Base-by-base conservation (phyloP, 805 yeast species). In the Naumovozyma baii region DNA sequence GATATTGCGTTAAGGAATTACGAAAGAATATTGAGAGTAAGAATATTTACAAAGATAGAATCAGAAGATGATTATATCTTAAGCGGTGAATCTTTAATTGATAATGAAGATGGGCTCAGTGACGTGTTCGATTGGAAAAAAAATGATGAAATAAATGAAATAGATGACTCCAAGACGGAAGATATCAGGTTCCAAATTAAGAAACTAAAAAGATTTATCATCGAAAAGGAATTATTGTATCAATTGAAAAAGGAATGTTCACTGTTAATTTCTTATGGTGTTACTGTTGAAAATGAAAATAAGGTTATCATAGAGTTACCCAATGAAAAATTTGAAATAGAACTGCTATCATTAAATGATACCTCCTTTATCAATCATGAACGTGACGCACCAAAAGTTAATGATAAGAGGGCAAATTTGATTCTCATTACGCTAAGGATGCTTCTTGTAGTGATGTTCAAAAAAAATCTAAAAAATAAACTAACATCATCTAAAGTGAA, bases 201-300 rank as follows among this genome's bases (percentile, higher is more conserved):
- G 29, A 73, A 64, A 37, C 87, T 94, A 0, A 70, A 96, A 35
- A 78, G 73, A 46, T 74, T 76, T 43, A 67, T 88, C 5, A 90
- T 90, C 63, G 97, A 90, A 54, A 92, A 84, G 52, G 97, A 90
- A 58, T 67, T 90, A 39, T 85, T 85, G 64, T 76, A 74, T 58
- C 87, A 80, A 49, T 61, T 90, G 40, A 69, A 79, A 18, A 74
- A 78, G 46, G 98, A 90, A 59, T 85, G 94, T 1, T 71, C 80
- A 22, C 56, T 69, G 4, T 64, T 90, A 42, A 71, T 80, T 8
- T 75, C 86, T 15, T 76, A 78, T 47, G 80, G 82, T 39, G 90
- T 85, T 3, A 68, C 70, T 13, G 71, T 79, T 14, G 77, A 82
- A 22, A 72, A 71, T 38, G 75, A 73, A 37, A 76, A 79, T 43